Base-by-base conservation (phyloP, 352 stramenopile genomes). In the Phytophthora crassamura region DNA sequence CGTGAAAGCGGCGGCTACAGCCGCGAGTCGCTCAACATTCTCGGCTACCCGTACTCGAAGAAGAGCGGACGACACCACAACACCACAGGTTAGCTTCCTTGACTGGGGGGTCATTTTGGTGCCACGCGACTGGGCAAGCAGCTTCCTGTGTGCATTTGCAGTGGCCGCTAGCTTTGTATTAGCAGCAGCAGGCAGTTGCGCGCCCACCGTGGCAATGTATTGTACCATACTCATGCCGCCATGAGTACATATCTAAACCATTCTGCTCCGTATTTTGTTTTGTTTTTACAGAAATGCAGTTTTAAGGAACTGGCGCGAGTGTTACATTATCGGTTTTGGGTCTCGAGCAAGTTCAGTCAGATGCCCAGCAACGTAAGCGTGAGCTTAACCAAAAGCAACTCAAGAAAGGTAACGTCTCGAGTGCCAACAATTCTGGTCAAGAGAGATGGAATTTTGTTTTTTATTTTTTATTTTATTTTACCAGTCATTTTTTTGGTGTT, bases 11-110 rank as follows among this genome's bases (percentile, higher is more conserved):
- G 69, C 14, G 83, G 86, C 43, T 93, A 93, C 70, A 90, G 81
- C 58, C 76, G 80, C 40, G 84, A 92, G 28, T 93, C 86, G 30
- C 68, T 92, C 58, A 91, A 74, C 70, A 84, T 95, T 67, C 80
- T 95, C 59, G 84, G 80, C 59, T 95, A 95, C 67, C 85, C 85
- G 46, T 90, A 92, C 67, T 82, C 82, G 39, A 91, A 90, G 75
- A 89, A 90, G 62, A 90, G 77, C 67, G 66, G 64, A 62, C 78
- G 84, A 59, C 74, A 84, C 68, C 67, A 69, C 75, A 87, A 82
- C 79, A 64, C 51, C 47, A 72, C 65, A 77, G 69, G 69, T 77
- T 72, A 78, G 76, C 60, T 38, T 50, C 56, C 33, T 43, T 67
- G 38, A 52, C 39, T 69, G 15, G n/a, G n/a, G n/a, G n/a, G 45